A percentile compares a stretch with the other conserved stretches of the same genome.
Evolutionary conservation across 345 rosid genomes (phyloP).

Genomic region (Pugionium dolabratum): DNA sequence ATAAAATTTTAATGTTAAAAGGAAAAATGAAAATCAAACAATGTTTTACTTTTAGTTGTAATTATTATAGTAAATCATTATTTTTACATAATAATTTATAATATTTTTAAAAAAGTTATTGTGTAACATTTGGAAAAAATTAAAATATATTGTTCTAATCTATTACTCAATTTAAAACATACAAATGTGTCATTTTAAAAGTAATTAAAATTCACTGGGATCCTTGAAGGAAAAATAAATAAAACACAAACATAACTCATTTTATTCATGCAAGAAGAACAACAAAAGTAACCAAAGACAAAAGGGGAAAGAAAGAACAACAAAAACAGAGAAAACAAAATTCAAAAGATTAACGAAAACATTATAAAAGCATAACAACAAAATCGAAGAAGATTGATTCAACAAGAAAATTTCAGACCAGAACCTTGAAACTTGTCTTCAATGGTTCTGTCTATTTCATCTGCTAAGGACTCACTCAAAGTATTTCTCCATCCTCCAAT

Average conservation of each 20-base stretch:
- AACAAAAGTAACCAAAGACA: background rate
- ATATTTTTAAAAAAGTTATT: too few species aligned
- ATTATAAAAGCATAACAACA: background rate
- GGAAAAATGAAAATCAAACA: too few species aligned
- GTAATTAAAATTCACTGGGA: too few species aligned
- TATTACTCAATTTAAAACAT: too few species aligned
- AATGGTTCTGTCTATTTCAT: conserved; percentile 1
- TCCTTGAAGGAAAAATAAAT: background rate
- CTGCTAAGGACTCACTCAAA: conserved; percentile 34
- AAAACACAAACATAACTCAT: background rate
- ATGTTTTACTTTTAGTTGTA: too few species aligned
- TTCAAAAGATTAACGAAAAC: background rate
- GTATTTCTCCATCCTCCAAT: conserved; percentile 51
- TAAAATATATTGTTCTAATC: too few species aligned
- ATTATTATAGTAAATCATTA: too few species aligned
- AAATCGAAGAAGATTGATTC: background rate
- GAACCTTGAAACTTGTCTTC: conserved; percentile 25
- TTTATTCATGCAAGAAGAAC: conserved; percentile 7
- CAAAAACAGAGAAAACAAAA: background rate
- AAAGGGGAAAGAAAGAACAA: background rate
- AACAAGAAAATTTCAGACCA: conserved; percentile 26
- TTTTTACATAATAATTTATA: too few species aligned
- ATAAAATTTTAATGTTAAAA: too few species aligned
- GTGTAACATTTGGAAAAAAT: too few species aligned
- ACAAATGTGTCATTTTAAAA: too few species aligned